Evolutionary conservation across 805 yeast genomes (phyloP).

Genomic region (Saccharomycopsis malanga): DNA sequence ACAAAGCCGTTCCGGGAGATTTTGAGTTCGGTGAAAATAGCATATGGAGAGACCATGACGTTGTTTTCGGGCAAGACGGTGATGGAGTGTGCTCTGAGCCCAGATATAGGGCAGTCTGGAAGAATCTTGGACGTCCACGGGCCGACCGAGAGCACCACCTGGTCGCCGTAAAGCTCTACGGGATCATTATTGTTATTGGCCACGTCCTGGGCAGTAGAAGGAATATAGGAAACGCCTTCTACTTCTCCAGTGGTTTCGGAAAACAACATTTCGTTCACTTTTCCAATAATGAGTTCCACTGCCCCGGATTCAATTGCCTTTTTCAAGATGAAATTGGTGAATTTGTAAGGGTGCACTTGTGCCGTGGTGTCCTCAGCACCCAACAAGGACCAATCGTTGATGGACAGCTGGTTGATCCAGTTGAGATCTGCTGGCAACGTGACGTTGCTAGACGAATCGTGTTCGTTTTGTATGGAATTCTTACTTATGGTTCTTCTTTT

Average conservation of each 20-base stretch:
- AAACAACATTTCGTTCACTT: conserved; percentile 61
- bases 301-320: conserved; percentile 78
- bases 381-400: conserved; percentile 66
- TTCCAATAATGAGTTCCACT: conserved; percentile 80
- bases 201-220: conserved; percentile 32
- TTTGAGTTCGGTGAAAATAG: conserved; percentile 86
- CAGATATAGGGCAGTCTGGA: conserved; percentile 91
- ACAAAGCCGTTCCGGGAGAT: conserved; percentile 48
- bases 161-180: conserved; percentile 55
- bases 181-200: conserved; percentile 30
- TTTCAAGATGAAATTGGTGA: conserved; percentile 75
- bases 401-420: conserved; percentile 65
- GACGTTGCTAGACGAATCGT: conserved; percentile 17
- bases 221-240: conserved; percentile 59
- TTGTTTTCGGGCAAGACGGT: conserved; percentile 76
- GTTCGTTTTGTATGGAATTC: conserved; percentile 28
- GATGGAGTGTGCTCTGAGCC: conserved; percentile 91
- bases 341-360: conserved; percentile 92
- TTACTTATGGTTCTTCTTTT: conserved; percentile 34
- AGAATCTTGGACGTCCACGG: conserved; percentile 94
- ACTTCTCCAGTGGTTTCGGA: conserved; percentile 60
- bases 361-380: conserved; percentile 90
- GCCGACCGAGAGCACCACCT: conserved; percentile 81
- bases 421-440: conserved; percentile 56
- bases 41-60: conserved; percentile 77